Evolutionary conservation across 2,329 filamentous ascomycete genomes (phyloP).

Genomic region (Pseudopyrenochaeta lycopersici): DNA sequence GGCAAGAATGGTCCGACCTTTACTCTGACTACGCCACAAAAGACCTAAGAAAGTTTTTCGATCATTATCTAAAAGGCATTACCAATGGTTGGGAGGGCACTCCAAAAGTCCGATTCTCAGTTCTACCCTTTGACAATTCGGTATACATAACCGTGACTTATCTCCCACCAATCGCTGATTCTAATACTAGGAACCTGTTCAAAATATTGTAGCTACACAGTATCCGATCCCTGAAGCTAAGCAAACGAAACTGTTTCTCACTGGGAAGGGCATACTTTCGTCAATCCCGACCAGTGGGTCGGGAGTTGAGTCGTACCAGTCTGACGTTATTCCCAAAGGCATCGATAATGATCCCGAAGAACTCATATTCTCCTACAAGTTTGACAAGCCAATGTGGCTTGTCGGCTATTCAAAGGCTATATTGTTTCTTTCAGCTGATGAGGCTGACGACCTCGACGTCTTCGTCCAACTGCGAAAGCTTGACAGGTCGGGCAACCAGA

Average conservation of each 20-base stretch:
- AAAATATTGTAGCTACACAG: too few relatives aligned
- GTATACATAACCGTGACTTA: neutral
- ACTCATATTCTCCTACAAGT: neutral
- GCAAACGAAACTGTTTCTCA: too few relatives aligned
- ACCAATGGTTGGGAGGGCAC: slow-evolving; percentile 59
- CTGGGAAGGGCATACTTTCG: too few relatives aligned
- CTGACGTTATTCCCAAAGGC: neutral
- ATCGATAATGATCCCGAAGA: too few relatives aligned
- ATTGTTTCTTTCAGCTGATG: neutral
- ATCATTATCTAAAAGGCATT: slow-evolving; percentile 54
- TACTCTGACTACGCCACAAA: slow-evolving; percentile 7
- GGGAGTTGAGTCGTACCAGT: neutral
- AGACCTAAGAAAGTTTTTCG: slow-evolving; percentile 51
- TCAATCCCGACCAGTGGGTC: too few relatives aligned
- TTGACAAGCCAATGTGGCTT: neutral
- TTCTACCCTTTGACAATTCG: slow-evolving; percentile 16
- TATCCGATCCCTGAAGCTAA: too few relatives aligned
- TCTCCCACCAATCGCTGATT: neutral
- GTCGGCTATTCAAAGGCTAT: neutral
- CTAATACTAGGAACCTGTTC: too few relatives aligned
- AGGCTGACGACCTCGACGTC: neutral
- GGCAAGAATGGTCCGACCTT: slow-evolving; percentile 17
- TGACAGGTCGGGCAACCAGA: neutral
- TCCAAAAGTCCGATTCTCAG: slow-evolving; percentile 53
- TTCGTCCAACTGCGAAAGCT: neutral